Conservation (phyloP, 495 filamentous ascomycete species). For the Glarea lozoyensis region DNA sequence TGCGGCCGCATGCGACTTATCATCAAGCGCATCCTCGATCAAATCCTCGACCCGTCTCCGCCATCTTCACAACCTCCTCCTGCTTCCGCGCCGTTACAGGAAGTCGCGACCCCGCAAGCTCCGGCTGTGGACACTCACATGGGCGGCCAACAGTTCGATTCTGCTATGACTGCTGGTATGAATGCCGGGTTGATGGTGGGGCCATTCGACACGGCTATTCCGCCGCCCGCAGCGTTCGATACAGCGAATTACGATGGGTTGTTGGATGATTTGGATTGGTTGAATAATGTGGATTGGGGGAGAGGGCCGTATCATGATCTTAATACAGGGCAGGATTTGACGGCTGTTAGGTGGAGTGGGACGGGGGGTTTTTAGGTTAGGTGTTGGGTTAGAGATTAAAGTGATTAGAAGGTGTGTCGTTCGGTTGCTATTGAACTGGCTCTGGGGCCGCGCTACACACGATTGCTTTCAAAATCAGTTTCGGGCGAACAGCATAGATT, state of each 20-base stretch:
- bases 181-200: neutral
- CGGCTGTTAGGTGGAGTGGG: slow-evolving; percentile 11
- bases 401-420: too few relatives aligned
- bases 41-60: slow-evolving; percentile 16
- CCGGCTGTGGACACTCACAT: too few relatives aligned
- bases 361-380: too few relatives aligned
- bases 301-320: slow-evolving; percentile 19
- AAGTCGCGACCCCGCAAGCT: neutral
- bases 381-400: too few relatives aligned
- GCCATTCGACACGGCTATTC: slow-evolving; percentile 3
- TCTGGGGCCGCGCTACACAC: too few relatives aligned
- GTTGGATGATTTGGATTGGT: slow-evolving; percentile 18
- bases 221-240: slow-evolving; percentile 4
- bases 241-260: slow-evolving; percentile 5
- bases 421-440: too few relatives aligned
- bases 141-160: neutral
- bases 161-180: neutral
- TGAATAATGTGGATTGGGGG: slow-evolving; percentile 20
- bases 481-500: too few relatives aligned
- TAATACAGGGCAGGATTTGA: slow-evolving; percentile 13
- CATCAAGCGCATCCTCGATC: slow-evolving; percentile 20
- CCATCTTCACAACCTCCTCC: too few relatives aligned
- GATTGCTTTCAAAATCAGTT: too few relatives aligned
- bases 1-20: slow-evolving; percentile 15
- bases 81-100: too few relatives aligned